Base-by-base conservation (phyloP, 208 protist species). In the Porcisia deanei region DNA sequence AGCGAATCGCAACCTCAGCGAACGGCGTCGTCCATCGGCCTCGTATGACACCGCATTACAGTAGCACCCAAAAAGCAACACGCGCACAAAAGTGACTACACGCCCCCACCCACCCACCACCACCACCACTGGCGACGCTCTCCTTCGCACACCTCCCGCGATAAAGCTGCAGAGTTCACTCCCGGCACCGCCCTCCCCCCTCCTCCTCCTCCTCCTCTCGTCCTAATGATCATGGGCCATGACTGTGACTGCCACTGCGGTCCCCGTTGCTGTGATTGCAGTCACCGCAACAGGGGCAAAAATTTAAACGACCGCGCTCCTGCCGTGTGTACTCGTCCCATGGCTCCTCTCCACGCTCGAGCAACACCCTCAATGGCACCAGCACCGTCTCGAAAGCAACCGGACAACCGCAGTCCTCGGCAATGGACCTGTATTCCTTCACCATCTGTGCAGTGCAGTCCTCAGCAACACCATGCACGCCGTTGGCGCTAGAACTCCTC, bases 251-350 rank as follows among this genome's bases (percentile, higher is more conserved):
- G 16, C 54, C 55, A 3, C 39, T 57, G 12, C 66, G 68, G 25
- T 49, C 55, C 18, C 20, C 47, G 10, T 64, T 54, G 16, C 78
- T 76, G 34, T 73, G 9, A 30, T 70, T 68, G 73, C 85, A 87
- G 70, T 79, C 65, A 25, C 92, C 89, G 57, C 92, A 96, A 69
- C 92, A 96, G 1, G 92, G 92, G 71, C 92, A 96, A 60, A 90
- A 96, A 78, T 96, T 94, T 16, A 92, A 84, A 16, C 91, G 79
- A 22, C 74, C 61, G 39, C 86, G 84, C 73, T 96, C 92, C 67
- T 77, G 77, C 66, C 79, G 85, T 47, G 89, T 93, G 58, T 87
- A 89, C 57, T 66, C 69, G 73, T 96, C 92, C 89, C 86, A 93
- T 69, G 75, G 60, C 85, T 93, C 88, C 60, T 94, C 90, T 0